Evolutionary conservation across 2,329 filamentous ascomycete species (phyloP).

Genomic region (Lasiodiplodia citricola): DNA sequence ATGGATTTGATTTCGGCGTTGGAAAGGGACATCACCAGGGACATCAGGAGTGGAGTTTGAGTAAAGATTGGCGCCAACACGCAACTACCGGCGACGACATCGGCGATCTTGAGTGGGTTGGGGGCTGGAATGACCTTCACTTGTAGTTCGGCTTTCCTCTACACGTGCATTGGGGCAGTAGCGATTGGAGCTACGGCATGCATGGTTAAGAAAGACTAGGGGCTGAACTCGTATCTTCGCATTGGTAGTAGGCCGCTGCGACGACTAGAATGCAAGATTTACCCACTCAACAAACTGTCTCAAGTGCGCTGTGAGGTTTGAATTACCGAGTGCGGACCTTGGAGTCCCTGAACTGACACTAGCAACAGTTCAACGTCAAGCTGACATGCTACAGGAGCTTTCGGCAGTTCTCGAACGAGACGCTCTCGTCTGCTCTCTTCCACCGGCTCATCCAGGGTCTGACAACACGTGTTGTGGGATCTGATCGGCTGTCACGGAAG

Average conservation of each 20-base stretch:
- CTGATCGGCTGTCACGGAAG: neutral
- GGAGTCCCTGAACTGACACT: too few relatives aligned
- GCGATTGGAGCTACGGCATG: slow-evolving; percentile 21
- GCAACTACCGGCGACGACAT: slow-evolving; percentile 64
- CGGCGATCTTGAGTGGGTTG: slow-evolving; percentile 91
- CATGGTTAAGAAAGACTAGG: slow-evolving; percentile 20
- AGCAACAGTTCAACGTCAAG: neutral
- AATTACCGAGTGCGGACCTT: neutral
- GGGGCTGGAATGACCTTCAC: slow-evolving; percentile 79
- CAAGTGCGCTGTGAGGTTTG: neutral
- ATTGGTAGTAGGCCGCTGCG: slow-evolving; percentile 27
- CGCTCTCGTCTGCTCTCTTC: neutral
- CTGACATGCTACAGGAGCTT: neutral
- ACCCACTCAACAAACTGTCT: slow-evolving; percentile 15
- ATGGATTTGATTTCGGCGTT: slow-evolving; percentile 22
- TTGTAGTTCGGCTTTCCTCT: slow-evolving; percentile 51
- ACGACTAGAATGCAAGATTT: slow-evolving; percentile 28
- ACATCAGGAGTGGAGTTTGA: slow-evolving; percentile 48
- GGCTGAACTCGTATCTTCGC: slow-evolving; percentile 27
- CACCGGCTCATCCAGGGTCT: neutral
- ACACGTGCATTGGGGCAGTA: slow-evolving; percentile 21
- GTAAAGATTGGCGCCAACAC: slow-evolving; percentile 57
- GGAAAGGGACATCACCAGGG: slow-evolving; percentile 32
- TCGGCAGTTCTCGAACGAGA: neutral
- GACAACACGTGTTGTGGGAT: neutral